phyloP scores from a whole-genome alignment of 352 stramenopile species.

The Phytophthora idaei region DNA sequence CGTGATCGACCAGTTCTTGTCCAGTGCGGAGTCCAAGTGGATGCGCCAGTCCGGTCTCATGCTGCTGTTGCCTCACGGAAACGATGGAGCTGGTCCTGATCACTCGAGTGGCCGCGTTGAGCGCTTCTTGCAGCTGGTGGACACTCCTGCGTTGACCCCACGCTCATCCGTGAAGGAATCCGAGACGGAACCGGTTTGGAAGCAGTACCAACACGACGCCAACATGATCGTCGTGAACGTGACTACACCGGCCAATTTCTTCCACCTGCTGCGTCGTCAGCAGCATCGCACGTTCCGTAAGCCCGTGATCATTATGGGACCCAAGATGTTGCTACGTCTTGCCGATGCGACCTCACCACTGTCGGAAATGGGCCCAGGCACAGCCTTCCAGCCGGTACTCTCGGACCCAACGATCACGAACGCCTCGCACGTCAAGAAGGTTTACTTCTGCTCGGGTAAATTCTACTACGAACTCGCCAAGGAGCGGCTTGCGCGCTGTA shows the following conservation, averaged over 20 bases:
- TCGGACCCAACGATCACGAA: constrained; percentile 57
- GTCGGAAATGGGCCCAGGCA: constrained; percentile 62
- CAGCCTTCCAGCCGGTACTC: constrained; percentile 73
- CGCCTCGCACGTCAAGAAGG: constrained; percentile 58
- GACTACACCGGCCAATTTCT: constrained; percentile 95
- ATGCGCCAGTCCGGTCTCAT: constrained; percentile 87
- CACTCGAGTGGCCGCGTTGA: constrained; percentile 86
- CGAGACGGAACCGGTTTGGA: constrained; percentile 44
- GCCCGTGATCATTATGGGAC: constrained; percentile 74
- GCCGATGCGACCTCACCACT: constrained; percentile 68
- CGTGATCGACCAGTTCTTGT: constrained; percentile 90
- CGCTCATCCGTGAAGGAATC: constrained; percentile 40
- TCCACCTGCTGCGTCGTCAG: constrained; percentile 94
- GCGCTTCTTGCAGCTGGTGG: constrained; percentile 88
- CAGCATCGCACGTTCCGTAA: constrained; percentile 79
- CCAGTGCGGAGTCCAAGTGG: constrained; percentile 90
- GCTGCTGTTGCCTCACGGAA: constrained; percentile 87
- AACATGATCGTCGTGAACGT: constrained; percentile 89
- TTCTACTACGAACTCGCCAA: constrained; percentile 88
- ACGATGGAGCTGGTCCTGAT: constrained; percentile 88
- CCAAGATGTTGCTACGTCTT: constrained; percentile 79
- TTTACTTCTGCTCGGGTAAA: constrained; percentile 85
- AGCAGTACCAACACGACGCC: constrained; percentile 67
- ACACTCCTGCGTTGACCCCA: constrained; percentile 62
- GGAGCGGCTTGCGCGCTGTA: constrained; percentile 56